Base-by-base conservation (phyloP, 2,329 filamentous ascomycete genomes). In the Xylaria hypoxylon region DNA sequence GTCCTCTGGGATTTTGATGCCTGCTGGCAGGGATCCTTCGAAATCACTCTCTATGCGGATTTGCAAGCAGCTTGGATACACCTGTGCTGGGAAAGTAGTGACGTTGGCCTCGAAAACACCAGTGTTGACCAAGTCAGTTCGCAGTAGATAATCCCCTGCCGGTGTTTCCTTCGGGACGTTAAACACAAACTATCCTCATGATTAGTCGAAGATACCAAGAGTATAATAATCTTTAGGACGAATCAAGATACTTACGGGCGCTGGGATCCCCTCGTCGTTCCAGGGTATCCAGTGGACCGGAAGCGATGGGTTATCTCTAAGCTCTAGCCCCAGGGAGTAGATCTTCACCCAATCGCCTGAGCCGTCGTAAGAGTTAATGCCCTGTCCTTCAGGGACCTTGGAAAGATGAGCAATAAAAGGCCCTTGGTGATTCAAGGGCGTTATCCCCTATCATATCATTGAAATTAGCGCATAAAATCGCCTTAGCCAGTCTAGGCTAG, bases 321-420 rank as follows among this genome's bases (percentile, higher is more conserved):
- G 40, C 2, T 68, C 65, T 13, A 71, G 31, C 0, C 69, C 69
- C 3, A 70, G 19, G 2, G 68, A 53, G 26, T 68, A 65, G 11
- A 72, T 71, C 65, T 72, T 71, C 24, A 71, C 40, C 70, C 70
- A 72, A 7, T 68, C 69, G 7, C 70, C 70, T 2, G 59, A 59
- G 11, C 70, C 70, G 45, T 72, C 69, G 28, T 72, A 72, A 0
- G 59, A 45, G 4, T 35, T 53, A 0, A 72, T 38, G 31, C 68
- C 69, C 8, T 56, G n/a, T 15, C 69, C 69, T 5, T 65, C 61
- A 11, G 67, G 70, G 2, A 66, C 59, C 45, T 63, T 62, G 3
- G 65, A 68, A 6, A 72, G 65, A 47, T 72, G 68, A 0, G 63
- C 69, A 2, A 71, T 38, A 17, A 69, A 56, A 0, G 70, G 69